These are phyloP conservation scores for Mytilinidion resinicola DNA, from an alignment of 495 filamentous ascomycete genomes.

Conservation along the genomic window DNA sequence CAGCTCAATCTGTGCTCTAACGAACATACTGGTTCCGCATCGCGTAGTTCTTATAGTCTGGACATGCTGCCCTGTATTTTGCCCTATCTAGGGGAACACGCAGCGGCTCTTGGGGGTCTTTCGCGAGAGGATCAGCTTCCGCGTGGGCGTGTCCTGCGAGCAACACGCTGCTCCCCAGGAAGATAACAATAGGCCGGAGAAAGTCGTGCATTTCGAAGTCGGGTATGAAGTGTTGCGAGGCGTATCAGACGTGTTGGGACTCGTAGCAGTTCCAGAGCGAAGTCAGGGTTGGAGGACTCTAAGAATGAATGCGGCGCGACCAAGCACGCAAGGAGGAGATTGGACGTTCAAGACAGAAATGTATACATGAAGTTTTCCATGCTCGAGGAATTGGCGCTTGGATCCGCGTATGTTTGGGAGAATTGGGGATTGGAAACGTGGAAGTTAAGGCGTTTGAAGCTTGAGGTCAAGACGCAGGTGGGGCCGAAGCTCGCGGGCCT, in stretches of 20 bases:
- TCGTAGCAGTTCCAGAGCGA: background rate
- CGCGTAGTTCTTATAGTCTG: constrained; percentile 46
- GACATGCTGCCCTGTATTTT: constrained; percentile 41
- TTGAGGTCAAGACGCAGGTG: too few relatives aligned
- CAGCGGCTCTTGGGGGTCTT: constrained; percentile 19
- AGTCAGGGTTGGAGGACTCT: background rate
- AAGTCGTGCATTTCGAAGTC: background rate
- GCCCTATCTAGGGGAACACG: constrained; percentile 20
- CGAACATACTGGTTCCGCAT: constrained; percentile 41
- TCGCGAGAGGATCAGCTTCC: background rate
- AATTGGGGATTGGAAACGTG: too few relatives aligned
- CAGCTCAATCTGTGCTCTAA: background rate
- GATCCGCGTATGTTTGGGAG: too few relatives aligned
- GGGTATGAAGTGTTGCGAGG: background rate
- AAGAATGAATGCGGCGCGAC: background rate
- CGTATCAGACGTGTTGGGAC: background rate
- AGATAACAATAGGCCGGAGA: background rate
- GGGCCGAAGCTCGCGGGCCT: too few relatives aligned
- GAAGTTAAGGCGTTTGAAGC: too few relatives aligned
- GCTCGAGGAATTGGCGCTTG: too few relatives aligned
- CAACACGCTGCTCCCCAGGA: background rate
- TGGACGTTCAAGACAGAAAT: background rate
- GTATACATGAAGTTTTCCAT: background rate
- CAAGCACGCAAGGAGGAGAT: background rate
- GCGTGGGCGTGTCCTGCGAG: background rate